Evolutionary conservation across 1,284 basidiomycete species (phyloP).

Genomic region (Irpex rosettiformis): DNA sequence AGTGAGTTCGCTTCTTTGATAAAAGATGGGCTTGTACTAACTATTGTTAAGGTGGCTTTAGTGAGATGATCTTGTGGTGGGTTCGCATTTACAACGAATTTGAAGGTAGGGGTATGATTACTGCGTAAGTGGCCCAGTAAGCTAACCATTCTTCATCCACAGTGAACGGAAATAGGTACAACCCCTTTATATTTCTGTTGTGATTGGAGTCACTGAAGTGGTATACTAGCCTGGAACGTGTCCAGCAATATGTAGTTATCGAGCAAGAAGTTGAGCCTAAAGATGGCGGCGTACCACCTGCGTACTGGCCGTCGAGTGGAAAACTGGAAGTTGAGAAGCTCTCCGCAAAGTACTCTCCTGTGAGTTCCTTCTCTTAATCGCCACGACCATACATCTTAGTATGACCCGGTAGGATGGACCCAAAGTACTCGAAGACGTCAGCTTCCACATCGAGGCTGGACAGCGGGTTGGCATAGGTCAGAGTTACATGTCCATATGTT

Average conservation of each 20-base stretch:
- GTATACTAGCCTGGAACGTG: slow-evolving; percentile 3
- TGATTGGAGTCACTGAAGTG: not conserved
- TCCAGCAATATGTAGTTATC: slow-evolving; percentile 10
- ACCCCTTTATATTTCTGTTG: not conserved
- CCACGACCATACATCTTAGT: not conserved
- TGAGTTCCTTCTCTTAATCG: not conserved
- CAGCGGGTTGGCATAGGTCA: slow-evolving; percentile 48
- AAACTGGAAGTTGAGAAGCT: slow-evolving; percentile 7
- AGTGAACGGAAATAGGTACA: slow-evolving; percentile 7
- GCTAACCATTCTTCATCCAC: not conserved
- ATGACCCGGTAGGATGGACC: slow-evolving; percentile 29
- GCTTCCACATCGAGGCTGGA: slow-evolving; percentile 45
- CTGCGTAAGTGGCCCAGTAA: not conserved
- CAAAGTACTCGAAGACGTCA: slow-evolving; percentile 43
- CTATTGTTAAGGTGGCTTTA: slow-evolving; percentile 40
- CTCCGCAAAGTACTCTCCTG: slow-evolving; percentile 5
- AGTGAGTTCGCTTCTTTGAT: slow-evolving; percentile 42
- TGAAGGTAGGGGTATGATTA: slow-evolving; percentile 34
- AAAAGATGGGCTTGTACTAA: slow-evolving; percentile 2
- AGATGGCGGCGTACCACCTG: slow-evolving; percentile 3
- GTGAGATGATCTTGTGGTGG: slow-evolving; percentile 49
- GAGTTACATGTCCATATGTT: not conserved
- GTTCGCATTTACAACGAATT: slow-evolving; percentile 53
- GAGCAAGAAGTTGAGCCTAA: slow-evolving; percentile 10
- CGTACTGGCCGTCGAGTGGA: slow-evolving; percentile 10